Conservation (phyloP, 164 flowering plant species). For the Magnolia sinica region DNA sequence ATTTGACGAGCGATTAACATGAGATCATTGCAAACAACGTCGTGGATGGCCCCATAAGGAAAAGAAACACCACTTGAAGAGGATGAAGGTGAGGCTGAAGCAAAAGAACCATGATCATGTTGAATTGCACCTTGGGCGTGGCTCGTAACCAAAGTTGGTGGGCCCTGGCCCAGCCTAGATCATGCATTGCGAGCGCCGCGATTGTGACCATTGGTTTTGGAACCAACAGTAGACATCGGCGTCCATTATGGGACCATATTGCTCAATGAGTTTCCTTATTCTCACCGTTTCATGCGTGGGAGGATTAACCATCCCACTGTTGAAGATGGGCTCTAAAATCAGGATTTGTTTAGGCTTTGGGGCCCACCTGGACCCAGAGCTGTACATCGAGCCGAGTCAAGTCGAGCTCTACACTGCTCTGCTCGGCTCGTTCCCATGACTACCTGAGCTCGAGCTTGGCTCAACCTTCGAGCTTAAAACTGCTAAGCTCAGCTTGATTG, state of each 20-base stretch:
- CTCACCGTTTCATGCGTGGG: constrained; percentile 86
- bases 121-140: too few species aligned
- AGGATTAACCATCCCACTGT: constrained; percentile 98
- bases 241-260: constrained; percentile 83
- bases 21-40: too few species aligned
- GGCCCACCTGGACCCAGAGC: constrained; percentile 74
- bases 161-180: constrained; percentile 50
- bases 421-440: constrained; percentile 21
- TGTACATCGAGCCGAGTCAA: too few species aligned
- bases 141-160: too few species aligned
- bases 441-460: constrained; percentile 17
- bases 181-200: constrained; percentile 80
- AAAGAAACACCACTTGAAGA: too few species aligned
- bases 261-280: constrained; percentile 75
- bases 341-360: constrained; percentile 94
- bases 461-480: constrained; percentile 26
- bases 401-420: constrained; percentile 23
- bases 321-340: constrained; percentile 91
- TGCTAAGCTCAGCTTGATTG: background rate
- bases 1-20: too few species aligned
- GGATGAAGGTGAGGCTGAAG: too few species aligned
- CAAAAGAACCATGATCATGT: too few species aligned
- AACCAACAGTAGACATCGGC: constrained; percentile 99
- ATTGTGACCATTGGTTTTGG: constrained; percentile 77
- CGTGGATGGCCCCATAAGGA: too few species aligned